Conservation (phyloP, 2,329 filamentous ascomycete genomes). For the Arthrobotrys iridis region DNA sequence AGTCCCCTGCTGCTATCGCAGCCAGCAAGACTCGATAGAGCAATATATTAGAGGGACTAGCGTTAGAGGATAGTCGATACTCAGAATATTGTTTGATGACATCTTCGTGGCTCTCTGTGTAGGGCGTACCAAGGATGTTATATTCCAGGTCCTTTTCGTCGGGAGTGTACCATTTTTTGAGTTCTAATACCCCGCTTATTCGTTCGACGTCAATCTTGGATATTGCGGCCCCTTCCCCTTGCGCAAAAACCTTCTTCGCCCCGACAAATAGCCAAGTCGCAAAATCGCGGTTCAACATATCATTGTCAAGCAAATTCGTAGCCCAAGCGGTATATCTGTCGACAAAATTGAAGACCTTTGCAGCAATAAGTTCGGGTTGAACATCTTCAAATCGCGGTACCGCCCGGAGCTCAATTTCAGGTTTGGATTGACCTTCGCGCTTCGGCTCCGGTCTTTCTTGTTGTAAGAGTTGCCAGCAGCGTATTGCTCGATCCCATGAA, state of each 20-base stretch:
- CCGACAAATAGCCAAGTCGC: slow-evolving; percentile 29
- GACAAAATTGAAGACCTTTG: slow-evolving; percentile 7
- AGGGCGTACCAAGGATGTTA: slow-evolving; percentile 21
- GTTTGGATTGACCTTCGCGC: neutral
- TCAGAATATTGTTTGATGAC: slow-evolving; percentile 54
- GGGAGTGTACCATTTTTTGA: slow-evolving; percentile 15
- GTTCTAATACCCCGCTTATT: neutral
- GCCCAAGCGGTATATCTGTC: slow-evolving; percentile 22
- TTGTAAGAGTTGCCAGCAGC: slow-evolving; percentile 55
- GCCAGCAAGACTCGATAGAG: slow-evolving; percentile 59
- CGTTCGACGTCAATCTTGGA: neutral
- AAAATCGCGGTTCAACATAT: slow-evolving; percentile 20
- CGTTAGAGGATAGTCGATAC: slow-evolving; percentile 47
- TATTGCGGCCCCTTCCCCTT: neutral
- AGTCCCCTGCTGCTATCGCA: slow-evolving; percentile 59
- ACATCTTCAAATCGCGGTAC: slow-evolving; percentile 17
- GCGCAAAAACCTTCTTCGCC: slow-evolving; percentile 2
- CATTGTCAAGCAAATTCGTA: slow-evolving; percentile 11
- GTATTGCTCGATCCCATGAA: slow-evolving; percentile 55
- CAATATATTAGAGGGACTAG: slow-evolving; percentile 26
- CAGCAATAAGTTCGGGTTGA: slow-evolving; percentile 10
- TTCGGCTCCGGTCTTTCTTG: neutral
- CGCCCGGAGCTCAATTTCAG: neutral
- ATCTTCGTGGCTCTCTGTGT: slow-evolving; percentile 31
- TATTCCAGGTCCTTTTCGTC: slow-evolving; percentile 25